Base-by-base conservation (phyloP, 2,329 filamentous ascomycete genomes). In the Leptographium galeiforme region DNA sequence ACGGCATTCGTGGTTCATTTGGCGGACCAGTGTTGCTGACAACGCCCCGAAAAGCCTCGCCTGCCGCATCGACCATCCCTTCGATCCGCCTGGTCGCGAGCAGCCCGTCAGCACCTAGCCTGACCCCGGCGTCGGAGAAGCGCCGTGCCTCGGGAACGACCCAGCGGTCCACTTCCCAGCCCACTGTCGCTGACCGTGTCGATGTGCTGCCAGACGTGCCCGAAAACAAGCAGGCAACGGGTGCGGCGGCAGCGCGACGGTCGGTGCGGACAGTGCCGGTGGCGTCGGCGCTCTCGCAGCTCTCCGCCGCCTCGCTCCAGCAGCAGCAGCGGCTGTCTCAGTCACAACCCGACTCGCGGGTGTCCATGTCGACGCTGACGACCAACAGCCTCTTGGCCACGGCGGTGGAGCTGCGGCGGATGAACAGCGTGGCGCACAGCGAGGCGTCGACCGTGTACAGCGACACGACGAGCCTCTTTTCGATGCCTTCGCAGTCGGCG, bases 371-470 rank as follows among this genome's bases (percentile, higher is more conserved):
- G 12, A 49, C 44, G 32, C 1, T 40, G 12, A 51, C 44, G 41
- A 36, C 34, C 18, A 50, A 45, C 54, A 55, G 55, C 14, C 61
- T 75, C 13, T 64, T 70, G n/a, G 65, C 63, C 56, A 69, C 74
- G 2, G 72, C 79, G 34, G 70, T 70, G 18, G 72, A 78, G 62
- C 71, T 81, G 53, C 71, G 77, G 11, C 69, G 76, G 50, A 80
- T 79, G 76, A 79, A 81, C 65, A 78, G 74, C 63, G 46, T 71
- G 59, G 66, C 69, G 2, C 66, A 69, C 53, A 75, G 72, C 64
- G 62, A 63, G 18, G 66, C 67, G 1, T 71, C 72, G 0, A 59
- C 67, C 45, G 60, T 61, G 1, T 69, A 59, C 57, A 64, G 62
- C 58, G 58, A 54, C 36, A 52, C 53, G 50, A 57, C 16, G 12